Evolutionary conservation across 1,284 basidiomycete species (phyloP).

Genomic region (Tilletia indica): DNA sequence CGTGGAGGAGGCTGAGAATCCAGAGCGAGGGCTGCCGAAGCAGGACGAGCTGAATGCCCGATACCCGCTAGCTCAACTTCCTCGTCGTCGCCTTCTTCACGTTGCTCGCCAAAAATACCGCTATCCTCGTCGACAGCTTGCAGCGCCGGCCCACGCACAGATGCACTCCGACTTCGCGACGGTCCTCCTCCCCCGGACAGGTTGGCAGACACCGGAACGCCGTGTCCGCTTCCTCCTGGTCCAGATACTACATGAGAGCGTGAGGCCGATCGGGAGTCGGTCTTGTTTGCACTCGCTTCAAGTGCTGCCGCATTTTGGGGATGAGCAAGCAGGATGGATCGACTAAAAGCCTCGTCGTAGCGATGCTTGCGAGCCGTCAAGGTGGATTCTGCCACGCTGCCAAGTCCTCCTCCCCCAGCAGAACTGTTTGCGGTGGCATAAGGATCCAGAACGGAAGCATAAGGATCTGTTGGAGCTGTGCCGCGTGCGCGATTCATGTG

Average conservation of each 20-base stretch:
- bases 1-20: neutral
- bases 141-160: neutral
- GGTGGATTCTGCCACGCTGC: slow-evolving; percentile 20
- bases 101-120: slow-evolving; percentile 11
- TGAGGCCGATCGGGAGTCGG: neutral
- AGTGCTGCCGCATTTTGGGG: slow-evolving; percentile 20
- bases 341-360: slow-evolving; percentile 28
- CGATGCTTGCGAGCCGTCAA: slow-evolving; percentile 24
- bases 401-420: neutral
- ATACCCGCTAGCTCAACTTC: neutral
- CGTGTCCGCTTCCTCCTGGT: neutral
- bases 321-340: slow-evolving; percentile 24
- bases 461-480: neutral
- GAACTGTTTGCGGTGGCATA: slow-evolving; percentile 19
- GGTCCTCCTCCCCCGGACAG: neutral
- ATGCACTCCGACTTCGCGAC: slow-evolving; percentile 14
- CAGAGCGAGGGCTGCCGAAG: neutral
- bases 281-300: slow-evolving; percentile 16
- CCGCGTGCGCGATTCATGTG: slow-evolving; percentile 4
- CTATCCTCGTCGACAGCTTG: slow-evolving; percentile 12
- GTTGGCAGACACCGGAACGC: neutral
- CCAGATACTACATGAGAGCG: neutral
- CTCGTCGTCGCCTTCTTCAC: neutral
- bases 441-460: neutral
- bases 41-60: neutral